Evolutionary conservation across 441 rosid genomes (phyloP), one percentile per base, ranked within the genome.

Genomic region (Francoa sonchifolia): DNA sequence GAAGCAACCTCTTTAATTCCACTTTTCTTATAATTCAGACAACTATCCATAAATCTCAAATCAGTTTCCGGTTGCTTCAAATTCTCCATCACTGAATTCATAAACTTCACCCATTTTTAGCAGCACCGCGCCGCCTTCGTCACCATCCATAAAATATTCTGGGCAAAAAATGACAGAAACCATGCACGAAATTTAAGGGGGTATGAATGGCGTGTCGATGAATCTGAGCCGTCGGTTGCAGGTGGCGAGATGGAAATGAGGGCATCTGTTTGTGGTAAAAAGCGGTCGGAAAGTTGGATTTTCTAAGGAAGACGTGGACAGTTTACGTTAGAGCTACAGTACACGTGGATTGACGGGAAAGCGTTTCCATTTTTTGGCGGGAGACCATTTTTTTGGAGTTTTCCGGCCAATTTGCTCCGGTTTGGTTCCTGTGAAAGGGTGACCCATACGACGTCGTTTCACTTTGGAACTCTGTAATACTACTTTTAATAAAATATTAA

Each of bases 181-280:
- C 3, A 12, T 45, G 17, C 7, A 3, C 7, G n/a, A n/a, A 12
- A 6, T 15, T 3, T 11, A 1, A 26, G 7, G 1, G 2, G 19
- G 2, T 7, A 3, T 3, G 8, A 3, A 11, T 30, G 1, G 21
- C 32, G 16, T 1, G 25, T 4, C 20, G 26, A 8, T 13, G 13
- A 6, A 34, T 19, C 33, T 29, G 39, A 27, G 8, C 44, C 44
- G 44, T 29, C 19, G 28, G 43, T n/a, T n/a, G n/a, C 15, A 32
- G 4, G 15, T 13, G 36, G 36, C 36, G 36, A 13, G 36, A 18
- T 1, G 2, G 8, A 13, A n/a, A n/a, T n/a, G n/a, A n/a, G n/a
- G n/a, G n/a, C n/a, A n/a, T n/a, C n/a, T n/a, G n/a, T n/a, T n/a
- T n/a, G n/a, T n/a, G n/a, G n/a, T n/a, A n/a, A n/a, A n/a, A n/a